phyloP scores from a whole-genome alignment of 345 rosid species.

The Anacardium occidentale region DNA sequence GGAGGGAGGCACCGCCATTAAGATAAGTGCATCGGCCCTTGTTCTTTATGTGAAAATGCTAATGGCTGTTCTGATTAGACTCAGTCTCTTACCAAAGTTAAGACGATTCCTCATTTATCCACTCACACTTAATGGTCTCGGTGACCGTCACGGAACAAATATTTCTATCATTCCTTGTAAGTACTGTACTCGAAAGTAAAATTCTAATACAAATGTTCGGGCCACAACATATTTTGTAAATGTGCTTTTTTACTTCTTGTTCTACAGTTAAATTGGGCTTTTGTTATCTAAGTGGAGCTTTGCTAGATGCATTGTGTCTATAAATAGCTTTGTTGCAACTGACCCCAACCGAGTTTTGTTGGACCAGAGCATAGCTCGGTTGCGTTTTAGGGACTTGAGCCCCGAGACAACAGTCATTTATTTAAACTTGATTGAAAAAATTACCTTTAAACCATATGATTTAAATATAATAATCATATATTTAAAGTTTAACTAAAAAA shows the following conservation, averaged over 20 bases:
- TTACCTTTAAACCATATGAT: too few species aligned
- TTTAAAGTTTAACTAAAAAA: too few species aligned
- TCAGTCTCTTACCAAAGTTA: slow-evolving; percentile 2
- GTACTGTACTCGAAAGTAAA: background rate
- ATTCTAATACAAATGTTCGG: background rate
- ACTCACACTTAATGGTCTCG: slow-evolving; percentile 13
- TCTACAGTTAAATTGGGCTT: too few species aligned
- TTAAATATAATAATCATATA: too few species aligned
- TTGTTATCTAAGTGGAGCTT: too few species aligned
- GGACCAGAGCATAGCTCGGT: too few species aligned
- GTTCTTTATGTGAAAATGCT: background rate
- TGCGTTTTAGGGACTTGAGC: too few species aligned
- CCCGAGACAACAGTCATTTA: too few species aligned
- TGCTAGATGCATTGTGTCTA: too few species aligned
- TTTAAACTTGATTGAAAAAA: too few species aligned
- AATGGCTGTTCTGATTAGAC: slow-evolving; percentile 20
- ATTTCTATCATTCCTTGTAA: background rate
- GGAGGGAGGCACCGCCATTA: slow-evolving; percentile 28
- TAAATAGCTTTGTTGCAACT: too few species aligned
- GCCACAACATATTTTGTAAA: background rate
- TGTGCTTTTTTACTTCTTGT: background rate
- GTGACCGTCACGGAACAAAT: background rate
- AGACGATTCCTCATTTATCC: slow-evolving; percentile 5
- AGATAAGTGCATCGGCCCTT: background rate
- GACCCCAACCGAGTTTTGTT: too few species aligned